Conservation (phyloP, 1,284 basidiomycete genomes). For the Stereum hirsutum region DNA sequence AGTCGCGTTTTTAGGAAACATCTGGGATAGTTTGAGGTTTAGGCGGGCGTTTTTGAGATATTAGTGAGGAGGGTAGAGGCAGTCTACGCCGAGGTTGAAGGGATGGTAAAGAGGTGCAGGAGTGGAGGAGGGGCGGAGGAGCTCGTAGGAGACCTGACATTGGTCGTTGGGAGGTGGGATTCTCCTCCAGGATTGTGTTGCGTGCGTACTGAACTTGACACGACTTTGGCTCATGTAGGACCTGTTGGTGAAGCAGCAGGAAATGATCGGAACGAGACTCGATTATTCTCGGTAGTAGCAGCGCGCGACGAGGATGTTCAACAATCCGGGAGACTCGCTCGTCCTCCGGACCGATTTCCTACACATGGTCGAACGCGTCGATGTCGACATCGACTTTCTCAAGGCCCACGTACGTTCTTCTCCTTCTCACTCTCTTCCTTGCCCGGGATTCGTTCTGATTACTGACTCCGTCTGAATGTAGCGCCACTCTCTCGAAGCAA, state of each 20-base stretch:
- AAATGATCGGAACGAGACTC: conserved; percentile 67
- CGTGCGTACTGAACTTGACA: too few species aligned
- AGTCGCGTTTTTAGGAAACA: conserved; percentile 83
- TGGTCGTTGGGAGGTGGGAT: conserved; percentile 81
- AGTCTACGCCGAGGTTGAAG: conserved; percentile 64
- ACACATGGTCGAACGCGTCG: conserved; percentile 89
- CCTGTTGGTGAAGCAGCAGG: conserved; percentile 65
- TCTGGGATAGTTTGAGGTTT: conserved; percentile 61
- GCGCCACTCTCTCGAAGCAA: conserved; percentile 85
- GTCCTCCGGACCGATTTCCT: conserved; percentile 85
- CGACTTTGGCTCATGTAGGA: too few species aligned
- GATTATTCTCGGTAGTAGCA: conserved; percentile 92
- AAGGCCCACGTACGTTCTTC: conserved; percentile 66
- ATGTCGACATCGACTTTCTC: conserved; percentile 86
- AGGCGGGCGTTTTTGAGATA: conserved; percentile 68
- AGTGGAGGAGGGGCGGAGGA: conserved; percentile 84
- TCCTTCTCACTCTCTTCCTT: not conserved
- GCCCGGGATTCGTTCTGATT: not conserved
- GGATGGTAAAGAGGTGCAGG: conserved; percentile 76
- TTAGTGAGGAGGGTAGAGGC: conserved; percentile 63
- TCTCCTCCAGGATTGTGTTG: conserved; percentile 18
- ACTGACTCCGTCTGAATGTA: conserved; percentile 21
- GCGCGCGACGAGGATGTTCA: conserved; percentile 82
- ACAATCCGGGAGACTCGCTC: conserved; percentile 84
- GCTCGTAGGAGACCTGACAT: conserved; percentile 69